These are phyloP conservation scores for Saccharomyces hybrid DNA, from an alignment of 1,139 yeast species.

Conservation along the genomic window DNA sequence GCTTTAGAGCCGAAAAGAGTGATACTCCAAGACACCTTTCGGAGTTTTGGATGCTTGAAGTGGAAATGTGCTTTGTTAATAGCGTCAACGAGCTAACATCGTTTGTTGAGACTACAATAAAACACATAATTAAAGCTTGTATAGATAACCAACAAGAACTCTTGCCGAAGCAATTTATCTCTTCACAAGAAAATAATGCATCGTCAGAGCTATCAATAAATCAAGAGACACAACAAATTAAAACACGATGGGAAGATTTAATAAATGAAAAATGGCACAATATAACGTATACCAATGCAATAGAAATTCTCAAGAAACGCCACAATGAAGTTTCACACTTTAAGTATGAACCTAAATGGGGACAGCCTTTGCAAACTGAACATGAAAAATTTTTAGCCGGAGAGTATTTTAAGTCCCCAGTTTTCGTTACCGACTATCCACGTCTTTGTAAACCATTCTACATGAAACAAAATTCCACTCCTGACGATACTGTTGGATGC, in stretches of 20 bases:
- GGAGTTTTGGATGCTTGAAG: slow-evolving; percentile 98
- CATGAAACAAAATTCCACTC: slow-evolving; percentile 49
- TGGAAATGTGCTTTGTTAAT: slow-evolving; percentile 70
- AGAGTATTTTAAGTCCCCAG: slow-evolving; percentile 58
- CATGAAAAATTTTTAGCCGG: slow-evolving; percentile 91
- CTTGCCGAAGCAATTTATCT: slow-evolving; percentile 34
- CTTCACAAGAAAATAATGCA: slow-evolving; percentile 35
- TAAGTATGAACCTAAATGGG: slow-evolving; percentile 47
- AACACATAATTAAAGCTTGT: slow-evolving; percentile 41
- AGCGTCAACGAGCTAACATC: slow-evolving; percentile 53
- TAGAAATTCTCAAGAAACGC: slow-evolving; percentile 38
- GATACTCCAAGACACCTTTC: slow-evolving; percentile 87
- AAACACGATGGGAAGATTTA: slow-evolving; percentile 31
- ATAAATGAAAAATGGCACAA: slow-evolving; percentile 49
- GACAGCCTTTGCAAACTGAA: slow-evolving; percentile 68
- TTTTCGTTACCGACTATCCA: slow-evolving; percentile 89
- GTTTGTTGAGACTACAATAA: slow-evolving; percentile 65
- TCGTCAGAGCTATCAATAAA: not conserved
- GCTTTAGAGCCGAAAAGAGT: slow-evolving; percentile 89
- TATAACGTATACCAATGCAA: slow-evolving; percentile 70
- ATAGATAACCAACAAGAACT: slow-evolving; percentile 32
- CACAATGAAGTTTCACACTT: slow-evolving; percentile 14
- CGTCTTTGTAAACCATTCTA: slow-evolving; percentile 75
- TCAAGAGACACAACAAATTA: slow-evolving; percentile 2
- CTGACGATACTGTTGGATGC: slow-evolving; percentile 67